These are phyloP conservation scores for Massarina eburnea DNA, from an alignment of 2,329 filamentous ascomycete species.

Conservation along the genomic window DNA sequence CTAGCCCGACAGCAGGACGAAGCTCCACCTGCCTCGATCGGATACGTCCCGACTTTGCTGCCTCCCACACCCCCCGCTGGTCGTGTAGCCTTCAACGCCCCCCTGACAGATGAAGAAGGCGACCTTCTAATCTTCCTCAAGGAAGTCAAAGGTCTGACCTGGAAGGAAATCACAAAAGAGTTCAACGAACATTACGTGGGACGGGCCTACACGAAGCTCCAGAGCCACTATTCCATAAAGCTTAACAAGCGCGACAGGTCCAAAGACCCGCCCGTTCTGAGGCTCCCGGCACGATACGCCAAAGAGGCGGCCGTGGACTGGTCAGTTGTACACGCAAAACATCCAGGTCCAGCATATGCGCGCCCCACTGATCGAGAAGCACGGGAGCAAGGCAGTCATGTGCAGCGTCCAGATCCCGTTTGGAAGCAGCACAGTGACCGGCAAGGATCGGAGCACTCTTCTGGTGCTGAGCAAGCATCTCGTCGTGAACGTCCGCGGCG, in stretches of 20 bases:
- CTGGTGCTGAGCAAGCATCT: conserved; percentile 17
- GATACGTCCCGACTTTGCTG: not conserved
- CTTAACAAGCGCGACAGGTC: conserved; percentile 29
- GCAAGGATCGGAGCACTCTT: conserved; percentile 17
- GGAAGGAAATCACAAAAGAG: conserved; percentile 37
- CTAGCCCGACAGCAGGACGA: no score
- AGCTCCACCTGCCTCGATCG: not conserved
- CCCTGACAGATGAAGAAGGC: conserved; percentile 18
- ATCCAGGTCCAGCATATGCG: conserved; percentile 4
- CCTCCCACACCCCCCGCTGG: not conserved
- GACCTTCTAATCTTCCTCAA: conserved; percentile 45
- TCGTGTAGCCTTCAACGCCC: not conserved
- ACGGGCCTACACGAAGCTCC: conserved; percentile 26
- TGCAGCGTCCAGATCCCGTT: not conserved
- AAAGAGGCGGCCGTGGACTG: conserved; percentile 28
- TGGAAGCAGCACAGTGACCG: not conserved
- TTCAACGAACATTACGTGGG: conserved; percentile 33
- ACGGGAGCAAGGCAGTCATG: not conserved
- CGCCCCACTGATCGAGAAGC: not conserved
- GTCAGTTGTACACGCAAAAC: conserved; percentile 15
- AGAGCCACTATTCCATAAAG: conserved; percentile 30
- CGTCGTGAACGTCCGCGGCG: conserved; percentile 22
- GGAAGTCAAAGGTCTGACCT: conserved; percentile 41
- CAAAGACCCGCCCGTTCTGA: conserved; percentile 22
- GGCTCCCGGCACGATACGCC: conserved; percentile 27